Percentiles rank a stretch among this genome's conserved stretches.
Conservation (phyloP, 148 eudicot species). For the Rhododendron simsii region DNA sequence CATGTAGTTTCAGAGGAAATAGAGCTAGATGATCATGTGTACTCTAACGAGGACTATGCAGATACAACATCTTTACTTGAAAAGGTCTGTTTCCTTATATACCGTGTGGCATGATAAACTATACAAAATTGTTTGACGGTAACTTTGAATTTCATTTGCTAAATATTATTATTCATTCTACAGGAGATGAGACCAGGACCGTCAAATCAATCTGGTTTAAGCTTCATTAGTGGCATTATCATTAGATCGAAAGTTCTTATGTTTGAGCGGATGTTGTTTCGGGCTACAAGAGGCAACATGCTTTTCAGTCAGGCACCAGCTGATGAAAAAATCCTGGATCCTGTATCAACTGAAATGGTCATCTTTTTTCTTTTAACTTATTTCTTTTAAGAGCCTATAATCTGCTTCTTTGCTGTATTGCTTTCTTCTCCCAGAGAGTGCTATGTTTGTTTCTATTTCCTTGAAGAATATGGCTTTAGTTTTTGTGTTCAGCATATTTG, state of each 20-base stretch:
- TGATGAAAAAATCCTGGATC: conserved; percentile 82
- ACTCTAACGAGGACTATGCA: conserved; percentile 50
- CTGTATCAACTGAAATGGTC: conserved; percentile 79
- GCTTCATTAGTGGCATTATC: conserved; percentile 90
- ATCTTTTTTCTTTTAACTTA: conserved; percentile 14
- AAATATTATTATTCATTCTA: conserved; percentile 23
- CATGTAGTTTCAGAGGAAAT: conserved; percentile 58
- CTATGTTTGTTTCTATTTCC: conserved; percentile 3
- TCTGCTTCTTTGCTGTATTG: not conserved
- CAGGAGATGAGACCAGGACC: conserved; percentile 86
- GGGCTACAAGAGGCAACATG: conserved; percentile 98
- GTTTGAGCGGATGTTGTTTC: conserved; percentile 97
- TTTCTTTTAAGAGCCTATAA: not conserved
- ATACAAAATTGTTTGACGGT: not conserved
- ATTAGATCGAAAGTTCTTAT: conserved; percentile 66
- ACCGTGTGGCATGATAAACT: not conserved
- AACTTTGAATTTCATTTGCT: conserved; percentile 5
- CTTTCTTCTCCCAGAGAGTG: not conserved
- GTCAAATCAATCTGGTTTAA: conserved; percentile 72
- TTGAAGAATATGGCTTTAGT: not conserved
- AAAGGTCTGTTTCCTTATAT: conserved; percentile 34
- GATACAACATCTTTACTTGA: conserved; percentile 83
- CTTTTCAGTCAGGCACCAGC: conserved; percentile 90
- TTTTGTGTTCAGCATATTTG: not conserved
- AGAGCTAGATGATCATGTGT: conserved; percentile 73